Conservation (phyloP, 1,284 basidiomycete genomes). For the Tilletia caries region DNA sequence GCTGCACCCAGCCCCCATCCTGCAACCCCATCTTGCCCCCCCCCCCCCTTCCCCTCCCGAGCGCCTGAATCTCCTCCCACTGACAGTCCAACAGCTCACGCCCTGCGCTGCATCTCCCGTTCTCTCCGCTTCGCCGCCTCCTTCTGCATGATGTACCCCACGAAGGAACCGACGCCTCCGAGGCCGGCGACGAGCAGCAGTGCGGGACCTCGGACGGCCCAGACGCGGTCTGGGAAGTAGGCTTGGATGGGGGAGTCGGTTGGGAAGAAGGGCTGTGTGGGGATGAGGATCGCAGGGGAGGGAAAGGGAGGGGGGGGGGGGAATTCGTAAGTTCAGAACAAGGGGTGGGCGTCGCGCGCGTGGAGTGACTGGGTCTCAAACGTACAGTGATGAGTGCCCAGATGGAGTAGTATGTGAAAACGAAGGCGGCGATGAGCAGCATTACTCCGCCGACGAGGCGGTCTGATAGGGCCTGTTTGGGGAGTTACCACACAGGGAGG, state of each 20-base stretch:
- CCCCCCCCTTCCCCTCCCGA: no score
- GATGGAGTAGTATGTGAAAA: slow-evolving; percentile 83
- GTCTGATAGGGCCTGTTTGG: slow-evolving; percentile 69
- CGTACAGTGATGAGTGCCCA: slow-evolving; percentile 83
- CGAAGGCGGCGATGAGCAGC: slow-evolving; percentile 70
- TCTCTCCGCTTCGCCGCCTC: slow-evolving; percentile 55
- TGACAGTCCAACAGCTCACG: background rate
- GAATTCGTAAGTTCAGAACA: background rate
- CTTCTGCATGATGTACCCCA: slow-evolving; percentile 70
- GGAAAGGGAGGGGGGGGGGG: background rate
- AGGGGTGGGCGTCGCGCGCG: no score
- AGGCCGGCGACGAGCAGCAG: slow-evolving; percentile 75
- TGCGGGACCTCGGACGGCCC: slow-evolving; percentile 81
- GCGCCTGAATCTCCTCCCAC: no score
- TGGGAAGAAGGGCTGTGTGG: slow-evolving; percentile 77
- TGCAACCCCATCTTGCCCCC: no score
- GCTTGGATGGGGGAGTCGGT: slow-evolving; percentile 67
- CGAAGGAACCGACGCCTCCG: slow-evolving; percentile 70
- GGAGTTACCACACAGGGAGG: slow-evolving; percentile 1
- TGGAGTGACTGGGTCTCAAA: no score
- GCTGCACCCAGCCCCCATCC: no score
- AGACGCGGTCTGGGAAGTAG: slow-evolving; percentile 80
- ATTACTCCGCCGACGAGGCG: slow-evolving; percentile 74
- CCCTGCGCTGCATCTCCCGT: slow-evolving; percentile 7
- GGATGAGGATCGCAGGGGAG: slow-evolving; percentile 10